Percentiles rank a stretch among this genome's conserved stretches.
Evolutionary conservation across 1,284 basidiomycete genomes (phyloP).

Genomic region (Marasmius tenuissimus): DNA sequence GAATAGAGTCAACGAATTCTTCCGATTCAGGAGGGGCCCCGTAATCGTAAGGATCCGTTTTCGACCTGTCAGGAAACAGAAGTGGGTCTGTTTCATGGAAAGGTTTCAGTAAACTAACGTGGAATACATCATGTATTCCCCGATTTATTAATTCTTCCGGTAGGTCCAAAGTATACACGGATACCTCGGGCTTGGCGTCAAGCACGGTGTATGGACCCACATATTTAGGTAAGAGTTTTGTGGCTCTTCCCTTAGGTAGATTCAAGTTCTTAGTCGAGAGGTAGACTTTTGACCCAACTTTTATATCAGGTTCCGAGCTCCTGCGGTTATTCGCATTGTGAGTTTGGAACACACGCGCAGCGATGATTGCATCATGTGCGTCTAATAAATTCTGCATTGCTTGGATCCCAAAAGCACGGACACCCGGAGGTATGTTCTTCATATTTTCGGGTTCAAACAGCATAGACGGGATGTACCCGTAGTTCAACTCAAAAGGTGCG

Average conservation of each 20-base stretch:
- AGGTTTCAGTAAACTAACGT: conserved; percentile 12
- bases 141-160: conserved; percentile 18
- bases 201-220: conserved; percentile 30
- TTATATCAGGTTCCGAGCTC: not conserved
- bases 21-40: not conserved
- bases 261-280: conserved; percentile 28
- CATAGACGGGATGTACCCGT: conserved; percentile 14
- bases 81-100: not conserved
- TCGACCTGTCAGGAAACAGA: not conserved
- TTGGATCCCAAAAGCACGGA: not conserved
- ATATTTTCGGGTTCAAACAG: not conserved
- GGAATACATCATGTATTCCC: conserved; percentile 20
- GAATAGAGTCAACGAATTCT: not conserved
- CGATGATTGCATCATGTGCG: conserved; percentile 31
- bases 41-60: not conserved
- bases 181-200: conserved; percentile 17
- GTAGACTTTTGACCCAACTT: conserved; percentile 6
- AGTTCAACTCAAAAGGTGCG: conserved; percentile 36
- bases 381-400: conserved; percentile 16
- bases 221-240: conserved; percentile 28
- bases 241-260: conserved; percentile 25
- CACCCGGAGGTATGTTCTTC: not conserved
- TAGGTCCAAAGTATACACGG: conserved; percentile 27
- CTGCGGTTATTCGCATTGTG: conserved; percentile 22
- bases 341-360: conserved; percentile 23